Base-by-base conservation (phyloP, 2,329 filamentous ascomycete species). In the Dactylellina leptospora region DNA sequence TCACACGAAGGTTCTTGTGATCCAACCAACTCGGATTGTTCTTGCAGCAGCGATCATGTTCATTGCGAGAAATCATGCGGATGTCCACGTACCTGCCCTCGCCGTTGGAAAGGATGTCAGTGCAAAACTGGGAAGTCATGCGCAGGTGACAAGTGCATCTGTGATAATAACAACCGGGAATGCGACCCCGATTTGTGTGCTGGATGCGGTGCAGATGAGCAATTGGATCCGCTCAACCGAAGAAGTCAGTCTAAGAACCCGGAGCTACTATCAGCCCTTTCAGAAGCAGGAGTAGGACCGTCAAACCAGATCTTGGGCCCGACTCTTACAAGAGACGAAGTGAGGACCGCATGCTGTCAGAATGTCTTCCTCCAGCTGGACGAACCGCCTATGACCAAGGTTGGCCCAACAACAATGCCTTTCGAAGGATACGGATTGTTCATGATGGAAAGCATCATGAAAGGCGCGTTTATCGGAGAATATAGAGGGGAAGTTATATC, bases 401-500 rank as follows among this genome's bases (percentile, higher is more conserved):
- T 92, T 3, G 91, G 90, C 1, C 83, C 87, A 59, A 92, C 89
- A 48, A 86, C 87, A 72, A 84, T 93, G 10, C 83, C 85, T 56
- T 84, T 83, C 1, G 86, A 88, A 60, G 91, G 91, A 0, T 91
- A 92, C 74, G 91, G 91, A 0, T 82, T 95, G 0, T 93, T 90
- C 77, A 84, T 88, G 1, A 88, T 87, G 2, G 87, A 91, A 76
- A 82, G 86, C 60, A 87, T 92, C 71, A 81, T 82, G 2, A 83
- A 85, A 70, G 86, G 88, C 56, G 88, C 90, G n/a, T 93, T 90
- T 75, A 83, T 95, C 16, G 89, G 90, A 28, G 91, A 95, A 78
- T 95, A 95, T 78, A 87, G 87, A 1, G 91, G 91, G 48, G 91
- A 95, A 78, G 82, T 92, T 9, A 88, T 93, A 64, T 87, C 86